Conservation (phyloP, 139 green algal species). For the Pleodorina starrii region DNA sequence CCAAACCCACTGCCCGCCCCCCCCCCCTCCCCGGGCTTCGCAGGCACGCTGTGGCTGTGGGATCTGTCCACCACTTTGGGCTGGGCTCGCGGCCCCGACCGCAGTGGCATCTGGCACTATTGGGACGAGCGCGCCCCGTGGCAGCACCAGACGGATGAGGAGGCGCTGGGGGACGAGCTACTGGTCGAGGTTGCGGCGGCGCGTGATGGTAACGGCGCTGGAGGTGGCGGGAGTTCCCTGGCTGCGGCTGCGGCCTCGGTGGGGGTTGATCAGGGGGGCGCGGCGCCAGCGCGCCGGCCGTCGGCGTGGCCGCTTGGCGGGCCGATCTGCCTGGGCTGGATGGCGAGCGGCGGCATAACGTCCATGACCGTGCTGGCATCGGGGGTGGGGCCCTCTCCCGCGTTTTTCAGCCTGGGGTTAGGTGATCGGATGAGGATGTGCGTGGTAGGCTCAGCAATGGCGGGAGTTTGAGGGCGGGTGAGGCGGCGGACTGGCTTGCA, state of each 20-base stretch:
- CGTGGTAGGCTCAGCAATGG: not conserved
- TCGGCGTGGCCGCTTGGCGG: not conserved
- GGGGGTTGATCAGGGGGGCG: too few relatives aligned
- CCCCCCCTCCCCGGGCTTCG: too few relatives aligned
- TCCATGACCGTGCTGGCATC: not conserved
- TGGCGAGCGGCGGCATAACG: not conserved
- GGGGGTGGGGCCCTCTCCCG: not conserved
- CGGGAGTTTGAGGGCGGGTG: too few relatives aligned
- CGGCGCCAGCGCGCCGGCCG: not conserved
- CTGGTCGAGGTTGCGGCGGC: not conserved
- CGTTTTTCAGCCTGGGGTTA: constrained; percentile 11
- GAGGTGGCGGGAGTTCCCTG: too few relatives aligned
- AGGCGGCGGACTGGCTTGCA: too few relatives aligned
- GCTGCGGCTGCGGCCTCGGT: too few relatives aligned
- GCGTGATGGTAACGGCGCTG: not conserved
- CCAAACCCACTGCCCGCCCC: too few relatives aligned
- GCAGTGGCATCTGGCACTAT: constrained; percentile 22
- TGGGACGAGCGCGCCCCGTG: not conserved
- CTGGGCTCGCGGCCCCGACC: constrained; percentile 51
- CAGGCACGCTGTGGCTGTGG: constrained; percentile 56
- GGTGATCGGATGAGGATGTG: not conserved
- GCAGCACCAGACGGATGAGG: too few relatives aligned
- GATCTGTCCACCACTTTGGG: constrained; percentile 60
- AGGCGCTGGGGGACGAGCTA: not conserved
- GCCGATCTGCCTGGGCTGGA: not conserved